Percentiles rank a stretch among this genome's conserved stretches.
phyloP scores from a whole-genome alignment of 2,329 filamentous ascomycete genomes.

The Septoria petroselini region DNA sequence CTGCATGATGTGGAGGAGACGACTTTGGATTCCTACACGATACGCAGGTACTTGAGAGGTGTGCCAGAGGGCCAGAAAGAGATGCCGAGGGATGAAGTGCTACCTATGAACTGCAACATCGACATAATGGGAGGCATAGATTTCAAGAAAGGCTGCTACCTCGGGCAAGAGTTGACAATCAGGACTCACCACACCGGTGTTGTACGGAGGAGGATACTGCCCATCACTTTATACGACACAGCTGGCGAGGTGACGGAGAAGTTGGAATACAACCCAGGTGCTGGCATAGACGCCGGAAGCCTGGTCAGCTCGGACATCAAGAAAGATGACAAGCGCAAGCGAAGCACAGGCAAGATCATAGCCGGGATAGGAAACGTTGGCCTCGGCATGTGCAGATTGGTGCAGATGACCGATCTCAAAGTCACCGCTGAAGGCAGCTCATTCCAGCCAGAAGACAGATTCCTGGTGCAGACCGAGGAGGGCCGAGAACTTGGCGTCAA shows the following conservation, averaged over 20 bases:
- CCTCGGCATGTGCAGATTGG: conserved; percentile 78
- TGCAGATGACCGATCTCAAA: conserved; percentile 80
- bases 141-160: conserved; percentile 94
- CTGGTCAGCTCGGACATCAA: conserved; percentile 50
- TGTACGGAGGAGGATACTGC: conserved; percentile 83
- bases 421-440: conserved; percentile 65
- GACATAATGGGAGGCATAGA: conserved; percentile 83
- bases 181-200: conserved; percentile 92
- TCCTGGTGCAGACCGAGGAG: conserved; percentile 38
- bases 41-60: conserved; percentile 75
- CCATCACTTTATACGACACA: conserved; percentile 66
- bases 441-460: conserved; percentile 57
- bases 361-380: conserved; percentile 79
- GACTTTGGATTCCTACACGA: conserved; percentile 56
- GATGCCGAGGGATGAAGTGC: conserved; percentile 64
- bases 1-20: conserved; percentile 44
- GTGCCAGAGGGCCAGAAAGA: conserved; percentile 83
- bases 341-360: conserved; percentile 78
- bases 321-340: conserved; percentile 52
- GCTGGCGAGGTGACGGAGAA: conserved; percentile 41
- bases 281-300: not conserved
- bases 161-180: conserved; percentile 95
- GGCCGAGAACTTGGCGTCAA: conserved; percentile 39
- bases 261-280: conserved; percentile 49
- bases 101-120: conserved; percentile 87